Conservation (phyloP, 116 monocot species). For the Posidonia oceanica region DNA sequence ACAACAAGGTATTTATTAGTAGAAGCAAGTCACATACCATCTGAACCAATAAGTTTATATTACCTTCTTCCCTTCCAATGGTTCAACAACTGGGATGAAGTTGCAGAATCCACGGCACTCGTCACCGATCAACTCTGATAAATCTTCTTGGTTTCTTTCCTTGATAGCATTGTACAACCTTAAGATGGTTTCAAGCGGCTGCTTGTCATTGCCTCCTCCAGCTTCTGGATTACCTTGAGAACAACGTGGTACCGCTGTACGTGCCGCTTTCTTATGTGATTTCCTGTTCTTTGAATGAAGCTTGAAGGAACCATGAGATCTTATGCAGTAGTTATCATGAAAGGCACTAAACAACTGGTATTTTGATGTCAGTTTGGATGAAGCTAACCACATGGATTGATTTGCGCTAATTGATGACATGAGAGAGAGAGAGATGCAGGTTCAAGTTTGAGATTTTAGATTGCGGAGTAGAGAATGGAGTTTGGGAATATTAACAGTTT, state of each 20-base stretch:
- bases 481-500: background rate
- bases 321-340: background rate
- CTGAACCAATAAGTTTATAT: background rate
- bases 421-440: background rate
- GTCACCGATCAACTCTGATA: constrained; percentile 6
- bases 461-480: background rate
- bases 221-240: background rate
- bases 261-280: background rate
- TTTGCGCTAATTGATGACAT: background rate
- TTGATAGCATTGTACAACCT: constrained; percentile 8
- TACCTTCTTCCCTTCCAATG: constrained; percentile 8
- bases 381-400: background rate
- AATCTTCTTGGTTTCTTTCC: background rate
- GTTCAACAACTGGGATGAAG: constrained; percentile 3
- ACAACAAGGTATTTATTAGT: no score
- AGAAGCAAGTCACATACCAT: background rate
- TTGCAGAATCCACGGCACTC: constrained; percentile 1
- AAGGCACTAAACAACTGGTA: background rate
- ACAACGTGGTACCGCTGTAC: background rate
- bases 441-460: background rate
- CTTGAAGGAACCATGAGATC: background rate
- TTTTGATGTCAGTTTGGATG: background rate
- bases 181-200: constrained; percentile 3
- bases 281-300: background rate
- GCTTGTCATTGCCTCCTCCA: background rate